Base-by-base conservation (phyloP, 345 rosid species). In the Erysimum cheiranthoides region DNA sequence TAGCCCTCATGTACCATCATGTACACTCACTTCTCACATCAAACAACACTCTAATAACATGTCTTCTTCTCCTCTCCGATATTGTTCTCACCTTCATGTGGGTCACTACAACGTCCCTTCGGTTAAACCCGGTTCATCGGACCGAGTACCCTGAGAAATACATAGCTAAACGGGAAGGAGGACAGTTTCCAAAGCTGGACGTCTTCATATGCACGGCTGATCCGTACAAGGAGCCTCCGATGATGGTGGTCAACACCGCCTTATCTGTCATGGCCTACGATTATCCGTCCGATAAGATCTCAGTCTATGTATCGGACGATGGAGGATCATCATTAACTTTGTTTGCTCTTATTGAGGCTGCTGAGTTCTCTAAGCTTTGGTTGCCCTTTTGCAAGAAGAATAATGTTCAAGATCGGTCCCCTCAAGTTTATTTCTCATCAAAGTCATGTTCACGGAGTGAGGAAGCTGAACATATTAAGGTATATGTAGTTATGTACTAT, bases 121-220 rank as follows among this genome's bases (percentile, higher is more conserved):
- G 89, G 32, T 61, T 85, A 62, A 60, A 51, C 36, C 91, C 87
- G 4, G 51, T 82, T 47, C 63, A 57, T 11, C 82, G 90, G 3
- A 30, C 62, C n/a, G 86, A 89, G 31, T 80, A 68, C 79, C 91
- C 86, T 0, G 90, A 83, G 31, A 80, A 75, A 70, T 84, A 84
- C 0, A 56, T 79, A 34, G 74, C 70, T 36, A 63, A 71, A 10
- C 65, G 75, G 13, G 88, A 85, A 2, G 61, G 57, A 18, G 3
- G 42, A 8, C 85, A 84, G 0, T 84, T 77, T 27, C 97, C 95
- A 0, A 82, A 63, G 10, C 8, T 93, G 39, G 98, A 93, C 38
- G 82, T 93, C 70, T 88, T 90, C 63, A 70, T 93, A 45, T 93
- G 95, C 88, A 90, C 97, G 9, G 93, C 98, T 31, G 97, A 90